These are phyloP conservation scores for Colletotrichum melonis DNA, from an alignment of 2,329 filamentous ascomycete species.

Conservation along the genomic window DNA sequence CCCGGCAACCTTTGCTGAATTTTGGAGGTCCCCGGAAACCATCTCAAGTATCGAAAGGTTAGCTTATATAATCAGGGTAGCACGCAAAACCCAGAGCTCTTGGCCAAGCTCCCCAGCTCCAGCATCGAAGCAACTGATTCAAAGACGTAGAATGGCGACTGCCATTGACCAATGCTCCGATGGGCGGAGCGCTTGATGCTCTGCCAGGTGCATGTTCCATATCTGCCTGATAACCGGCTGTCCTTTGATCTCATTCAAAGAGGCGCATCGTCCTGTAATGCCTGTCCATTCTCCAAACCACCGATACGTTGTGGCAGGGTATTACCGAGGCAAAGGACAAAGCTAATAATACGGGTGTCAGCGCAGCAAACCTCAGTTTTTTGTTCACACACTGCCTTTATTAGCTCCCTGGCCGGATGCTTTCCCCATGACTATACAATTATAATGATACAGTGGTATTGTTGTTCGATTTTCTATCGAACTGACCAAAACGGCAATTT, in stretches of 20 bases:
- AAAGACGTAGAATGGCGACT: not conserved
- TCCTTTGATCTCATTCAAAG: not conserved
- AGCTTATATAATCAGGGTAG: conserved; percentile 26
- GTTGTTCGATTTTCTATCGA: not conserved
- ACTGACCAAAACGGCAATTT: not conserved
- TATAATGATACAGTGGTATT: conserved; percentile 14
- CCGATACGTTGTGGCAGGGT: not conserved
- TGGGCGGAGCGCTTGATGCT: not conserved
- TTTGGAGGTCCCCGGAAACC: not conserved
- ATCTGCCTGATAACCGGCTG: not conserved
- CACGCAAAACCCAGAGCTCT: conserved; percentile 10
- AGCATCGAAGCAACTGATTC: not conserved
- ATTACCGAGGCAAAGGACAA: conserved; percentile 17
- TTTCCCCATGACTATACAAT: not conserved
- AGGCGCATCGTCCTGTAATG: not conserved
- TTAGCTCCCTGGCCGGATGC: not conserved
- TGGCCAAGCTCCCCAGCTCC: conserved; percentile 9
- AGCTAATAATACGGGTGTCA: conserved; percentile 21
- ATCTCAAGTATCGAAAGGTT: not conserved
- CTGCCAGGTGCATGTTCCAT: not conserved
- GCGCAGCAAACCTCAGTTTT: conserved; percentile 24
- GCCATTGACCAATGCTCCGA: conserved; percentile 14
- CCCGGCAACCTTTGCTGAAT: not conserved
- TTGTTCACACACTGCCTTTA: conserved; percentile 15
- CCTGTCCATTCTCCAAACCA: not conserved